Conservation (phyloP, 768 basidiomycete species). For the Xanthoconium purpureum region DNA sequence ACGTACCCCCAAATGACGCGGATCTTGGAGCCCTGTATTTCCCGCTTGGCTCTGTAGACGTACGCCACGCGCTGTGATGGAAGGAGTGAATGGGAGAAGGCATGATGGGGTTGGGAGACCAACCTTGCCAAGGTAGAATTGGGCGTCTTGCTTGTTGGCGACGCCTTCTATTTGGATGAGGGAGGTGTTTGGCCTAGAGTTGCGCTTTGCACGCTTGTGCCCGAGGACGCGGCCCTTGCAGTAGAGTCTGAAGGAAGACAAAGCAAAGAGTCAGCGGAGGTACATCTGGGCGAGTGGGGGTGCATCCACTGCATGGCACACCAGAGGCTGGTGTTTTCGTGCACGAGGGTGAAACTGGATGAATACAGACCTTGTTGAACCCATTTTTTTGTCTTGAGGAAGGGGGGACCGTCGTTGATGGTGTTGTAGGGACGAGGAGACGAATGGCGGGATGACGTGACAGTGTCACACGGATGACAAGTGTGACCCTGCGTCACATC, state of each 20-base stretch:
- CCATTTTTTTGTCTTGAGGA: constrained; percentile 54
- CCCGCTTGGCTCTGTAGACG: constrained; percentile 96
- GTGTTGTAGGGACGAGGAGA: constrained; percentile 16
- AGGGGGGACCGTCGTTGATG: constrained; percentile 23
- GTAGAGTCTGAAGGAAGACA: constrained; percentile 68
- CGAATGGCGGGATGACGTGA: constrained; percentile 20
- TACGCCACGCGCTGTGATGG: constrained; percentile 81
- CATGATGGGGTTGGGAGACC: constrained; percentile 16
- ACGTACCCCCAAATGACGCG: constrained; percentile 97
- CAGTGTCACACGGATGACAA: constrained; percentile 24
- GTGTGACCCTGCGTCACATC: constrained; percentile 22
- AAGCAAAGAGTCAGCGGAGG: neutral
- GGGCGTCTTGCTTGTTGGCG: constrained; percentile 86
- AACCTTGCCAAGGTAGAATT: constrained; percentile 99
- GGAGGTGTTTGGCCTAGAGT: constrained; percentile 92
- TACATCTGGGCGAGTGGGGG: constrained; percentile 11
- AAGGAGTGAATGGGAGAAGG: neutral
- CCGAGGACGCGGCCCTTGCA: constrained; percentile 94
- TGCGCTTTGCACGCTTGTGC: constrained; percentile 98
- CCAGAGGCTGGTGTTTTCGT: neutral
- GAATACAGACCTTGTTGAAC: constrained; percentile 71
- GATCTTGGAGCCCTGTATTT: constrained; percentile 90
- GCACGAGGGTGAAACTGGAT: neutral
- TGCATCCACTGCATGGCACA: constrained; percentile 16
- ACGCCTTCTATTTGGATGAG: constrained; percentile 98